Base-by-base conservation (phyloP, 2,329 filamentous ascomycete species). In the Akanthomyces muscarius region DNA sequence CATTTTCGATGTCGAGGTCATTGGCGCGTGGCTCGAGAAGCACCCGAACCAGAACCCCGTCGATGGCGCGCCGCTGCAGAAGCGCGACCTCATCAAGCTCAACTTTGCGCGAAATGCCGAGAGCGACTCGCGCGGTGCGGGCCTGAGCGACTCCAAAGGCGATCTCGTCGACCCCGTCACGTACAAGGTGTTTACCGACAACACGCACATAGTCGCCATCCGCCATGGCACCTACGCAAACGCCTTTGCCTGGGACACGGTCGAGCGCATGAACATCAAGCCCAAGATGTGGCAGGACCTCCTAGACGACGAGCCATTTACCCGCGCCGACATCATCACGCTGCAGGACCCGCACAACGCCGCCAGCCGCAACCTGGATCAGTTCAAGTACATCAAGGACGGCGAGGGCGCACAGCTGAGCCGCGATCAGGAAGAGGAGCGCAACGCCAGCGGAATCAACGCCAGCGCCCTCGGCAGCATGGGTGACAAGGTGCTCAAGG, bases 121-220 rank as follows among this genome's bases (percentile, higher is more conserved):
- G 65, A 76, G 79, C 50, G 79, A 83, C 68, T 77, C 78, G 3
- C 77, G 80, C 47, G 77, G 81, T 48, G 78, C 77, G 10, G 80
- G 77, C 3, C 66, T 77, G 14, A 78, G 78, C 66, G 83, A 86
- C 66, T 83, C 80, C 18, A 81, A 83, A 65, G 90, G 86, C 60
- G 95, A 98, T 70, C 90, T 95, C 71, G 91, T 98, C 66, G 95
- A 99, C 71, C 96, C 95, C 0, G 94, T 99, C 53, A 97, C 93
- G 0, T 98, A 91, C 82, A 99, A 99, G 76, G 90, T 96, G 48
- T 92, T 99, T 71, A 99, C 95, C 53, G 92, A 99, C 74, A 98
- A 98, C 76, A 98, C 95, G 4, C 95, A 98, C 75, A 91, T 99
- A 64, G 91, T 98, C 52, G 94, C 93, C 18, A 82, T 99, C 66